These are phyloP conservation scores for Pelargonium cotyledonis DNA, from an alignment of 441 rosid species.

Conservation along the genomic window DNA sequence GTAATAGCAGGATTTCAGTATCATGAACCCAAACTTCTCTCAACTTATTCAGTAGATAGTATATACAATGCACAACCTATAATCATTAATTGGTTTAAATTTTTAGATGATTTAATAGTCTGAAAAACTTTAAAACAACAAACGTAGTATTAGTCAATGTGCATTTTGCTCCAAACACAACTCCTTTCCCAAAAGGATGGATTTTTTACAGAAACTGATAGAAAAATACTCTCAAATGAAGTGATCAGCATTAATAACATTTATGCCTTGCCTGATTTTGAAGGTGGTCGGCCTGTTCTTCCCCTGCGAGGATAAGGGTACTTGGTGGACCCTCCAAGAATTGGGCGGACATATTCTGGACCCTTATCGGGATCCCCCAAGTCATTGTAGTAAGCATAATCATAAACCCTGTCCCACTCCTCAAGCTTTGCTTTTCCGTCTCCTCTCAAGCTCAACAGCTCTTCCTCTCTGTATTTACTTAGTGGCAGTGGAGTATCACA, in stretches of 20 bases:
- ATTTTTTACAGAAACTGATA: too few relatives aligned
- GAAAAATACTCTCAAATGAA: too few relatives aligned
- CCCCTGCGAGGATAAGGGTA: conserved; percentile 78
- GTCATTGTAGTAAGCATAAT: conserved; percentile 51
- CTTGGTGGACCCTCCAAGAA: conserved; percentile 40
- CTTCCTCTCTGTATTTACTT: conserved; percentile 38
- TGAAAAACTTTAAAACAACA: too few relatives aligned
- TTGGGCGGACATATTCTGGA: conserved; percentile 33
- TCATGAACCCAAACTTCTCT: not conserved
- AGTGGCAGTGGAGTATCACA: conserved; percentile 46
- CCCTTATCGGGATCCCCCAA: conserved; percentile 45
- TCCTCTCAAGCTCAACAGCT: conserved; percentile 49
- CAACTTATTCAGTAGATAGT: not conserved
- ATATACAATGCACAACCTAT: too few relatives aligned
- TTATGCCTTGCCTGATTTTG: conserved; percentile 31
- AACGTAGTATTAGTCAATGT: too few relatives aligned
- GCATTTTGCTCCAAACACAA: too few relatives aligned
- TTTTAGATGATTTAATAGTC: too few relatives aligned
- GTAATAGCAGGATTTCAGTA: not conserved
- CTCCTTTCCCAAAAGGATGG: too few relatives aligned
- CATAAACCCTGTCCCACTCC: conserved; percentile 61
- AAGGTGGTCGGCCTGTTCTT: conserved; percentile 58
- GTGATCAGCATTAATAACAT: not conserved
- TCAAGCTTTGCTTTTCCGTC: conserved; percentile 44
- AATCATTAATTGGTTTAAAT: too few relatives aligned